Percentiles rank a stretch among this genome's conserved stretches.
Conservation (phyloP, 2,329 filamentous ascomycete species). For the Ophiostoma sp. region DNA sequence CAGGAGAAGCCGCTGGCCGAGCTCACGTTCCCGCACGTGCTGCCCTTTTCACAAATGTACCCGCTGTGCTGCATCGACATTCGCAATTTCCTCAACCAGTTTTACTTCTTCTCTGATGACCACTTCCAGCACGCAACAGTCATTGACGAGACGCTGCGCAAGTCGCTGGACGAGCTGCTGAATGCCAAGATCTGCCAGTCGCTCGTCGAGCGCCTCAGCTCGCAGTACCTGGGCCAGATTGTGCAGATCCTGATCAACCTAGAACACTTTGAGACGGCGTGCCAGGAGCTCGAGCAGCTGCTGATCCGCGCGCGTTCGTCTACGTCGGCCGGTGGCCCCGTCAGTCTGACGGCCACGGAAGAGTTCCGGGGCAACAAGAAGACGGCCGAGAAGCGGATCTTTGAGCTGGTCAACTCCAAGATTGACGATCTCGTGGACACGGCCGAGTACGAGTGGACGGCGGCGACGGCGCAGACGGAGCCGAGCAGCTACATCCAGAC, state of each 20-base stretch:
- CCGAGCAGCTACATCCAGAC: constrained; percentile 95
- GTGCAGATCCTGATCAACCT: constrained; percentile 97
- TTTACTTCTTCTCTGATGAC: constrained; percentile 95
- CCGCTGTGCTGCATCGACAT: constrained; percentile 97
- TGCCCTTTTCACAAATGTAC: constrained; percentile 99
- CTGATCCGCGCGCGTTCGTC: constrained; percentile 80
- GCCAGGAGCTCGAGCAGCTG: constrained; percentile 79
- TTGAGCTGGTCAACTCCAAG: constrained; percentile 97
- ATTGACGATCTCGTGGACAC: constrained; percentile 97
- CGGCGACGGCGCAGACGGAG: constrained; percentile 57
- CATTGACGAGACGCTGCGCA: constrained; percentile 85
- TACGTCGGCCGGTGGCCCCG: constrained; percentile 70
- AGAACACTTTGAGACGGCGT: constrained; percentile 93
- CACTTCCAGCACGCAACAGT: constrained; percentile 86
- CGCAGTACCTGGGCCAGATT: constrained; percentile 94
- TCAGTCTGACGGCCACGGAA: constrained; percentile 76
- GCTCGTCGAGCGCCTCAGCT: constrained; percentile 79
- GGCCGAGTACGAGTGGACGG: constrained; percentile 88
- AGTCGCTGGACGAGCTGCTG: constrained; percentile 88
- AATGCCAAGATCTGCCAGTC: constrained; percentile 87
- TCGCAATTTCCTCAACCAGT: constrained; percentile 93
- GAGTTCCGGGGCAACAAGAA: constrained; percentile 89
- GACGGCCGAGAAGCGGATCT: constrained; percentile 93
- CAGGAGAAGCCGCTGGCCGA: constrained; percentile 73
- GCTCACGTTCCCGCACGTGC: constrained; percentile 84